Evolutionary conservation across 768 basidiomycete species (phyloP), one percentile per base, ranked within the genome.

Genomic region (Tricholoma matsutake): DNA sequence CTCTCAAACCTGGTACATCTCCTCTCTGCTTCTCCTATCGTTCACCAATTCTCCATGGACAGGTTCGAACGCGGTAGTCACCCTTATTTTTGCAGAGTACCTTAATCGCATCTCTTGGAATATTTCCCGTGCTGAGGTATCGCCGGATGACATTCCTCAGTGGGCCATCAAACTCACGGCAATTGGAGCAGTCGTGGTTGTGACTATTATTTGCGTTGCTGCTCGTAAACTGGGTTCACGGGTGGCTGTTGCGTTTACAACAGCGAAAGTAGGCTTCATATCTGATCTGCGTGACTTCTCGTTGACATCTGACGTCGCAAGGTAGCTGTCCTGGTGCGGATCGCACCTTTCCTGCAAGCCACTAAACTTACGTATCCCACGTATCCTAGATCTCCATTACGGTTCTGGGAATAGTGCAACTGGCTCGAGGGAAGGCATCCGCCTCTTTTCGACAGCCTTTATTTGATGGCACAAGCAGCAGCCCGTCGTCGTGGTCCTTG

Each of bases 151-250:
- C 39, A 86, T 97, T 56, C 94, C 96, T 28, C 85, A 91, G 66
- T 94, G 94, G 92, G 86, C 92, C 25, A 92, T 92, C 76, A 96
- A 95, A 78, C 75, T 95, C 61, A 92, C 91, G 39, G 96, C 94
- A 4, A 73, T 83, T 54, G 78, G 79, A 51, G 92, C 93, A 59
- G 83, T 98, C 39, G 61, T 87, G 2, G 52, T 88, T 28, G 88
- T 96, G 20, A 86, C 88, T 1, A 63, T 84, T n/a, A 77, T 98
- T 6, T 96, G 95, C 70, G 82, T 94, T 6, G 84, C 87, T 34
- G 85, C 91, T 29, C 83, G 84, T 18, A 92, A 86, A 58, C 72
- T 93, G 41, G 95, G 96, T 3, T 85, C 93, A 2, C 84, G 88
- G 28, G 86, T 88, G 22, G 88, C 92, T 14, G 88, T 97, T 20